Conservation (phyloP, 345 rosid species). For the Lepidium aucheri region DNA sequence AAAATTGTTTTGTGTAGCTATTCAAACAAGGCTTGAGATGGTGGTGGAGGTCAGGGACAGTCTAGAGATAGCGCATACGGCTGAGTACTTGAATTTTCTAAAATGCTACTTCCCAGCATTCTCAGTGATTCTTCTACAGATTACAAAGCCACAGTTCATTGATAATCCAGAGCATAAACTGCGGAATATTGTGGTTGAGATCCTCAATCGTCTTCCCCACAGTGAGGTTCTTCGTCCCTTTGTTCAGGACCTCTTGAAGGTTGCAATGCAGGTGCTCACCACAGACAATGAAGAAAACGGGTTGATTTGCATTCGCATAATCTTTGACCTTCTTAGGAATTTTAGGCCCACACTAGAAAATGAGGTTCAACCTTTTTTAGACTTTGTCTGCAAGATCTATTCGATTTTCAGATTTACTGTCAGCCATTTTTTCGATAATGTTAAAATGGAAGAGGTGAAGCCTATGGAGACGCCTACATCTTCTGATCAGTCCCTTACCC, state of each 20-base stretch:
- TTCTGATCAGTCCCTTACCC: slow-evolving; percentile 59
- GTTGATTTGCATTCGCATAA: slow-evolving; percentile 84
- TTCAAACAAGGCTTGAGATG: slow-evolving; percentile 73
- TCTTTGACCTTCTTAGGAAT: slow-evolving; percentile 89
- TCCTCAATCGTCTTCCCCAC: slow-evolving; percentile 90
- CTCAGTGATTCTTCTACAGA: slow-evolving; percentile 63
- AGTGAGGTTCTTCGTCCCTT: slow-evolving; percentile 98
- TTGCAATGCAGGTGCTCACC: slow-evolving; percentile 95
- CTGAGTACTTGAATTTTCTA: slow-evolving; percentile 90
- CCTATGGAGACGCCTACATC: slow-evolving; percentile 66
- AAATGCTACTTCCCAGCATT: slow-evolving; percentile 93
- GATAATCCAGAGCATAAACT: slow-evolving; percentile 93
- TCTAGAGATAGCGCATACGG: slow-evolving; percentile 94
- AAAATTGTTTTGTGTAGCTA: slow-evolving; percentile 40
- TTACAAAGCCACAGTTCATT: slow-evolving; percentile 69
- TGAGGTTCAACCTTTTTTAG: slow-evolving; percentile 94
- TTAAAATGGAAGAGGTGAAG: slow-evolving; percentile 59
- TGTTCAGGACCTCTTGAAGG: slow-evolving; percentile 93
- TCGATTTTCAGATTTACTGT: slow-evolving; percentile 78
- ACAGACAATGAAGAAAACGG: slow-evolving; percentile 96
- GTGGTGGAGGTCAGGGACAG: slow-evolving; percentile 97
- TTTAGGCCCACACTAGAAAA: slow-evolving; percentile 86
- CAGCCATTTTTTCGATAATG: slow-evolving; percentile 79
- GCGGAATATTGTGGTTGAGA: slow-evolving; percentile 84
- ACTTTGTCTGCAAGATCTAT: slow-evolving; percentile 93